These are phyloP conservation scores for Euclidium syriacum DNA, from an alignment of 345 rosid genomes.

Conservation along the genomic window DNA sequence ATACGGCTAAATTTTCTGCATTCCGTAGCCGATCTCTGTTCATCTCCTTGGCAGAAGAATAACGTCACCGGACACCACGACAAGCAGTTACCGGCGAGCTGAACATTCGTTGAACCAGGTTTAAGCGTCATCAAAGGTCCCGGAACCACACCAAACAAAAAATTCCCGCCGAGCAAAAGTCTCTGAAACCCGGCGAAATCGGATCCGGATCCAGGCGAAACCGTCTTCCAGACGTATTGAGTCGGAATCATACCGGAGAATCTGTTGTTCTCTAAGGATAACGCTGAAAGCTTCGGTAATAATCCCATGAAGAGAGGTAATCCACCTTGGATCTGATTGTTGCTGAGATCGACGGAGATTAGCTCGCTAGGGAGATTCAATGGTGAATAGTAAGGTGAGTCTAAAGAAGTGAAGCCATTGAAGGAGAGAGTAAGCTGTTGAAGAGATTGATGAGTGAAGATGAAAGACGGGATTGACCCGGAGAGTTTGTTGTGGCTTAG, in stretches of 20 bases:
- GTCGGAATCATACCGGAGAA: constrained; percentile 57
- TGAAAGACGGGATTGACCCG: constrained; percentile 42
- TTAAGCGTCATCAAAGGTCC: constrained; percentile 49
- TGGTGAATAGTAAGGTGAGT: constrained; percentile 34
- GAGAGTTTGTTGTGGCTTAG: constrained; percentile 60
- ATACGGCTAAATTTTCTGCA: constrained; percentile 49
- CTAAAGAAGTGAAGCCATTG: constrained; percentile 56
- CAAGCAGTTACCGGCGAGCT: constrained; percentile 65
- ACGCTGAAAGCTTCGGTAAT: constrained; percentile 48
- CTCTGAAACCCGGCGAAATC: constrained; percentile 53
- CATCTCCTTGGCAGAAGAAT: constrained; percentile 71
- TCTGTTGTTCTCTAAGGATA: constrained; percentile 45
- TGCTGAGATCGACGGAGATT: constrained; percentile 47
- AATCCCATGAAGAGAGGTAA: constrained; percentile 45
- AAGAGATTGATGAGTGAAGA: constrained; percentile 63
- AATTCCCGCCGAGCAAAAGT: constrained; percentile 82
- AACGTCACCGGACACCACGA: constrained; percentile 59
- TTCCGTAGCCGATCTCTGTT: constrained; percentile 59
- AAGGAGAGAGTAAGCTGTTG: constrained; percentile 76
- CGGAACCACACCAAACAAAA: constrained; percentile 71
- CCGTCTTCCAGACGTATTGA: constrained; percentile 46
- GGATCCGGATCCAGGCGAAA: constrained; percentile 40
- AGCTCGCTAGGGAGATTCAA: constrained; percentile 41
- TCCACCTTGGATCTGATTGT: constrained; percentile 41
- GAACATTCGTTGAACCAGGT: constrained; percentile 55